Evolutionary conservation across 164 flowering plant species (phyloP).

Genomic region (Tinospora cordifolia): DNA sequence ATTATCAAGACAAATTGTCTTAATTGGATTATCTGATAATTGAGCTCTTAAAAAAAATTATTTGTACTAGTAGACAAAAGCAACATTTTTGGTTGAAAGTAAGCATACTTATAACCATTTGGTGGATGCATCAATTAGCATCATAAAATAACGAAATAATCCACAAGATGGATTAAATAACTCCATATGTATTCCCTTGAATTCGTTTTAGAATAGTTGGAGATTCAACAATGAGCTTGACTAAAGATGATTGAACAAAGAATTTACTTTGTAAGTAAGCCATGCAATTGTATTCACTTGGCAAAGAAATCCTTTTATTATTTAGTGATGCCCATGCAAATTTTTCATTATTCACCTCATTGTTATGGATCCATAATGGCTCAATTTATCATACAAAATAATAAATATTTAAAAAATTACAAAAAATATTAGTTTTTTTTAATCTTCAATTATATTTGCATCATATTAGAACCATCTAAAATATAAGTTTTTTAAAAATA

Average conservation of each 20-base stretch:
- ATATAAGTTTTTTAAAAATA: no score
- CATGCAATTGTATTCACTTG: neutral
- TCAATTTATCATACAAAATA: neutral
- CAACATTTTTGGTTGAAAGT: neutral
- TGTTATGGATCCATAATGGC: neutral
- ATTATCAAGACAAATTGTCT: conserved; percentile 4
- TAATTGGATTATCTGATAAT: neutral
- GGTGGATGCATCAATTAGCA: neutral
- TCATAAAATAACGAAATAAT: neutral
- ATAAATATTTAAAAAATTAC: no score
- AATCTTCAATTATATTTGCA: no score
- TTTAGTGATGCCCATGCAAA: neutral
- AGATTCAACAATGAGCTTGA: neutral
- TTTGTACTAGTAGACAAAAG: neutral
- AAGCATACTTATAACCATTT: neutral
- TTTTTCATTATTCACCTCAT: neutral
- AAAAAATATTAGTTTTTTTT: no score
- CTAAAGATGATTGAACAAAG: neutral
- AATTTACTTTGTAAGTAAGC: neutral
- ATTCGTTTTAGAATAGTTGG: neutral
- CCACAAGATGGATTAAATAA: neutral
- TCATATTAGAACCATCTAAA: no score
- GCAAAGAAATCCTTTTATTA: neutral
- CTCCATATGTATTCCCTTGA: neutral
- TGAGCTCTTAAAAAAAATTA: neutral